Conservation (phyloP, 345 rosid genomes). For the Corymbia maculata region DNA sequence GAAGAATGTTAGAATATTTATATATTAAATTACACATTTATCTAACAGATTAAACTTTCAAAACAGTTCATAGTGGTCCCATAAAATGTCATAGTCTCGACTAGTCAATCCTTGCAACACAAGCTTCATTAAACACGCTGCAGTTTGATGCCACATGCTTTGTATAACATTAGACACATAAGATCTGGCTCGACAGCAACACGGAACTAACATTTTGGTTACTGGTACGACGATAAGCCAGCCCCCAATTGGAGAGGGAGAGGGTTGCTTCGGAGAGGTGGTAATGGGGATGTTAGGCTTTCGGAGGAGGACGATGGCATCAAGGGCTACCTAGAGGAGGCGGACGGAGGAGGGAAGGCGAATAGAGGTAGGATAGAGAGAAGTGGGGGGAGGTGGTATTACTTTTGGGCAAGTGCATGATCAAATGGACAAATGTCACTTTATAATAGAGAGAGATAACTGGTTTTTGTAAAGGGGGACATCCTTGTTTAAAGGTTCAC, state of each 20-base stretch:
- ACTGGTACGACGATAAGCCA: not conserved
- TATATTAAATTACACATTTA: too few species aligned
- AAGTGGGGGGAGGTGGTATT: not conserved
- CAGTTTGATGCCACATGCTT: not conserved
- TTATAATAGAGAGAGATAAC: not conserved
- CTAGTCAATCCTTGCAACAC: not conserved
- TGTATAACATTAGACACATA: not conserved
- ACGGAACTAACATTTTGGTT: not conserved
- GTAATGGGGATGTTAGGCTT: not conserved
- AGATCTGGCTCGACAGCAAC: not conserved
- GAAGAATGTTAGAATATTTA: too few species aligned
- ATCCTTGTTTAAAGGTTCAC: not conserved
- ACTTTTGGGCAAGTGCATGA: not conserved
- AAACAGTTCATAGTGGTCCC: accelerated
- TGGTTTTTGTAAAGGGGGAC: not conserved
- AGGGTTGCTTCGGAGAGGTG: not conserved
- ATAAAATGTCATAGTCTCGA: not conserved
- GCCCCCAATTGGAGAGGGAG: not conserved
- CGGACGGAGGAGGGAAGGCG: not conserved
- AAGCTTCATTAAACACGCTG: not conserved
- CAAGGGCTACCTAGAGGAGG: not conserved
- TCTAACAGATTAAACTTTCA: not conserved
- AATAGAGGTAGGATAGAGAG: not conserved
- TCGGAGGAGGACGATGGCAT: not conserved
- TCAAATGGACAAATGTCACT: not conserved